Evolutionary conservation across 371 early-diverging fungal species (phyloP), one percentile per base, ranked within the genome.

Genomic region (Mucor velutinosus): DNA sequence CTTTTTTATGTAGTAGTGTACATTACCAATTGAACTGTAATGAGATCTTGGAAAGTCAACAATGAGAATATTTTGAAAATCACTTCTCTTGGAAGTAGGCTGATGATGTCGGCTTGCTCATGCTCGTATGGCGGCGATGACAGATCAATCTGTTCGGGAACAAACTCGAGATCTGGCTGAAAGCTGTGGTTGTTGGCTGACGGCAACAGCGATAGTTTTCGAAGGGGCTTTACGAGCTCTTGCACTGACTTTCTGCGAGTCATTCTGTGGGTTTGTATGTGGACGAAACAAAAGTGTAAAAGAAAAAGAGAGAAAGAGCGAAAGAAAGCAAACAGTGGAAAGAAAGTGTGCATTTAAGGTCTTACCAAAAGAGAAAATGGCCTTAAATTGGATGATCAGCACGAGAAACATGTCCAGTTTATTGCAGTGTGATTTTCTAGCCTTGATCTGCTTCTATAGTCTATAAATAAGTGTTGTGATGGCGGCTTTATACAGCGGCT

Each of bases 11-110:
- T 37, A 12, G 11, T 37, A 35, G 2, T 4, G 30, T 6, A 51
- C 51, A 56, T 66, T 80, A 80, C 83, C 45, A 78, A 64, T 70
- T 82, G 83, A 12, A 74, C 72, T 66, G 56, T 58, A 11, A 80
- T 76, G 30, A 82, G 68, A 59, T 78, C 76, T 51, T 76, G 66
- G 47, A 79, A 82, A 3, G 73, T 62, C 8, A 82, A 37, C 29
- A 77, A 45, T 19, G 65, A 61, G 55, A 82, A 74, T 43, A 82
- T 76, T 14, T 67, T 41, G 7, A 80, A 41, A 2, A 69, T 72
- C 2, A 80, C 62, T 62, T 82, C 83, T 32, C 65, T 74, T 15
- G 83, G 83, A 58, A 80, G 63, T 35, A 74, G 43, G 71, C 60
- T 65, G 51, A 74, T 41, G 62, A 77, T 59, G 60, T 71, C 70